phyloP scores from a whole-genome alignment of 345 rosid genomes.

The Zanthoxylum bungeanum region DNA sequence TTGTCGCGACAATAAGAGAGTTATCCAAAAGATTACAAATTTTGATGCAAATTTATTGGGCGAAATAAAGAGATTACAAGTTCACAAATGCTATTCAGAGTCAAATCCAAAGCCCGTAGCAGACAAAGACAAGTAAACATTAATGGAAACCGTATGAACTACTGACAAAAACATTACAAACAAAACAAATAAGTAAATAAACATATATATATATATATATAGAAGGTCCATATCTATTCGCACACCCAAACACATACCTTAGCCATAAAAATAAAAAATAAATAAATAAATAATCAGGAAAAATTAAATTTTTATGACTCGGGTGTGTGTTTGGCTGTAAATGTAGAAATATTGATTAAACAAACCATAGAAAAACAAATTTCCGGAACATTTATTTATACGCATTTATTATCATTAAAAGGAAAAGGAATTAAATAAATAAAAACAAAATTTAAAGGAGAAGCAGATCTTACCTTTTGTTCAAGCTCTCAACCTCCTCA shows the following conservation, averaged over 20 bases:
- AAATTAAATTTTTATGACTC: no score
- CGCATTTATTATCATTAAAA: constrained; percentile 1
- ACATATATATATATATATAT: neutral
- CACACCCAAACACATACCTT: no score
- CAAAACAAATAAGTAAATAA: neutral
- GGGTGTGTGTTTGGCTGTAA: no score
- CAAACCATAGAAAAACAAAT: neutral
- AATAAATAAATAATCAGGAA: no score
- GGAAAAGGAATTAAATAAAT: neutral
- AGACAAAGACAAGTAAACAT: constrained; percentile 2
- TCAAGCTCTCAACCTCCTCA: constrained; percentile 82
- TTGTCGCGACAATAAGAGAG: neutral
- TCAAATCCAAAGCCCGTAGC: neutral
- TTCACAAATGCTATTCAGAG: neutral
- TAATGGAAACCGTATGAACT: neutral
- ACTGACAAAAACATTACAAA: neutral
- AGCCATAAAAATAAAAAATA: no score
- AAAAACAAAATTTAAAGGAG: neutral
- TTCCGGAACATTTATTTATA: neutral
- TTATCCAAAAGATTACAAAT: neutral
- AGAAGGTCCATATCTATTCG: no score
- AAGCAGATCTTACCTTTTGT: constrained; percentile 68
- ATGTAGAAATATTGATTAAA: no score
- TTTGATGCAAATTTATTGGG: neutral
- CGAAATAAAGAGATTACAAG: neutral